phyloP scores from a whole-genome alignment of 2,329 filamentous ascomycete genomes.

The Pseudocercospora ulei region DNA sequence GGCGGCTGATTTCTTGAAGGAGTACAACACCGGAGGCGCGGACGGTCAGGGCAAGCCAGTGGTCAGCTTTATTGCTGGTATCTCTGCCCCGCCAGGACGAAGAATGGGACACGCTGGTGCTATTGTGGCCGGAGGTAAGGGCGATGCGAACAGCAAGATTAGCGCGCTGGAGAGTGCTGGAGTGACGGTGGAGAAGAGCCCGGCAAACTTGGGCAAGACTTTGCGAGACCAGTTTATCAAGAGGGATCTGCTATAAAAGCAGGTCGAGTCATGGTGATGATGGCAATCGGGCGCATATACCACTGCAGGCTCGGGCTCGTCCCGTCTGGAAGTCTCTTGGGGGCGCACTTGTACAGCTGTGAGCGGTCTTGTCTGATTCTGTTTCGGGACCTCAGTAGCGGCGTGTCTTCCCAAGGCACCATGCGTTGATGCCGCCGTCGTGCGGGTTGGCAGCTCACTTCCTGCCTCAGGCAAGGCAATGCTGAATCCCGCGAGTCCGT shows the following conservation, averaged over 20 bases:
- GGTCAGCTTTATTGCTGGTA: slow-evolving; percentile 96
- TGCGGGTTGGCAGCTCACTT: neutral
- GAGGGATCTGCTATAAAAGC: slow-evolving; percentile 72
- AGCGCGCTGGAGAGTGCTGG: slow-evolving; percentile 82
- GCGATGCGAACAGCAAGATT: slow-evolving; percentile 97
- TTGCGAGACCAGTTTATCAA: slow-evolving; percentile 93
- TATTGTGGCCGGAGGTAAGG: slow-evolving; percentile 95
- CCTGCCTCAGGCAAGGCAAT: too few relatives aligned
- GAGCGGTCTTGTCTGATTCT: slow-evolving; percentile 8
- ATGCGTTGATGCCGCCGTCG: neutral
- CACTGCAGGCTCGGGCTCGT: slow-evolving; percentile 1
- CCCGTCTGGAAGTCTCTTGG: slow-evolving; percentile 6
- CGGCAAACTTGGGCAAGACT: slow-evolving; percentile 83
- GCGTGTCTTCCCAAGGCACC: slow-evolving; percentile 13
- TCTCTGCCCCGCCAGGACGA: slow-evolving; percentile 88
- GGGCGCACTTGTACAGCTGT: slow-evolving; percentile 11
- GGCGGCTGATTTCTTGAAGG: slow-evolving; percentile 87
- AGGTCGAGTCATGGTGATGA: neutral
- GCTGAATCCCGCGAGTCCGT: too few relatives aligned
- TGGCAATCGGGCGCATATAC: slow-evolving; percentile 4
- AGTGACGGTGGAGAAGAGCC: slow-evolving; percentile 91
- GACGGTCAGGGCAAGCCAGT: slow-evolving; percentile 72
- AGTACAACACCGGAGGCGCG: slow-evolving; percentile 60
- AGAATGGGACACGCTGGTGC: slow-evolving; percentile 98
- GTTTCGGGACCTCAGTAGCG: slow-evolving; percentile 14